Evolutionary conservation across 805 yeast genomes (phyloP), one percentile per base, ranked within the genome.

Genomic region (Jamesozyma spencerorum): DNA sequence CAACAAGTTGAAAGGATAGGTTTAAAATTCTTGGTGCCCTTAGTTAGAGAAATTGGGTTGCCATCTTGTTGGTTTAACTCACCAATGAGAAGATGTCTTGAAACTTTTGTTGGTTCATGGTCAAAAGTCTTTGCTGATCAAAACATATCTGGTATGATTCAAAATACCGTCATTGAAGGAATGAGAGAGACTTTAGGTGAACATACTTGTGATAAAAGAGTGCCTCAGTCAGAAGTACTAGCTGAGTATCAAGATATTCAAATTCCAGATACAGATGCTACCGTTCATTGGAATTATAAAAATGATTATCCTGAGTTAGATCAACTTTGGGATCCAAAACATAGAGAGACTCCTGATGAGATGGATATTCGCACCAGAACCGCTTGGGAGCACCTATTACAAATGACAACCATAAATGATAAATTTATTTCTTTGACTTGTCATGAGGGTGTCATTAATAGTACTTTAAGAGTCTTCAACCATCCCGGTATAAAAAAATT

Each of bases 1-100:
- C 53, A 60, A 8, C 85, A 80, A 58, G 85, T 82, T 14, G 57
- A 60, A 38, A 71, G 68, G 43, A 78, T 56, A 1, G 63, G 63
- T 1, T 18, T 19, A 2, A 34, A 44, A 6, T 45, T 54, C 2
- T 41, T 57, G 18, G 7, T 39, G 14, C 58, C 58, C 5, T 40
- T 56, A 30, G 45, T 45, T 18, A 38, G 42, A 13, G 54, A 60
- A n/a, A 72, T 77, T 2, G 74, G 75, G 3, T 47, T 74, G n/a
- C 85, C 85, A 0, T 56, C 68, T 18, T 64, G 60, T 33, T 76
- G 73, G 46, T 80, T 71, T 54, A 69, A 71, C 22, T 77, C 83
- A 2, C 85, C 86, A 0, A 69, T 80, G 60, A 75, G 80, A 36
- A 66, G 86, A 50, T 74, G 83, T 18, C 62, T 73, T n/a, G 70